Conservation (phyloP, 306 rosid species). For the Corylus heterophylla region DNA sequence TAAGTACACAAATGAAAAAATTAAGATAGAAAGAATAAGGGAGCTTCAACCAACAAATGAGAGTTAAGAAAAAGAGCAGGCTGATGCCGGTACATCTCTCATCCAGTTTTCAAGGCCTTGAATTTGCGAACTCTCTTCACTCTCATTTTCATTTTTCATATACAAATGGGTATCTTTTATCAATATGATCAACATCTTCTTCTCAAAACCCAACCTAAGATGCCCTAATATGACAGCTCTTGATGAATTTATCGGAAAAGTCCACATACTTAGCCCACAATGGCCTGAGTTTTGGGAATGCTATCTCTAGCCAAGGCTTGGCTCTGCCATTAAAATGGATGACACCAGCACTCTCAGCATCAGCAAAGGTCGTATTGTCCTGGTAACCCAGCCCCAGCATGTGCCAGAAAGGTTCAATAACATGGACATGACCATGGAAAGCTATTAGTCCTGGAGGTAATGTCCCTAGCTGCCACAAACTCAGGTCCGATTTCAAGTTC, state of each 20-base stretch:
- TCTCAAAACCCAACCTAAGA: conserved; percentile 51
- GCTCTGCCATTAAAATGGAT: conserved; percentile 97
- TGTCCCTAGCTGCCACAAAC: conserved; percentile 98
- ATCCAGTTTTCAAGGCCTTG: conserved; percentile 35
- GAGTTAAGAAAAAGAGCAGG: conserved; percentile 41
- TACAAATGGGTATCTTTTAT: conserved; percentile 42
- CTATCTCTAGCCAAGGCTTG: conserved; percentile 97
- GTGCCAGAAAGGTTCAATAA: conserved; percentile 95
- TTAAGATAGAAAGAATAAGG: conserved; percentile 42
- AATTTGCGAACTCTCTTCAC: conserved; percentile 39
- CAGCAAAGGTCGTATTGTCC: conserved; percentile 70
- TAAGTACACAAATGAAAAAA: conserved; percentile 37
- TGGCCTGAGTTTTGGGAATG: conserved; percentile 71
- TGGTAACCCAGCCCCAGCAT: conserved; percentile 98
- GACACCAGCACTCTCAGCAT: conserved; percentile 79
- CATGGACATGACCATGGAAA: conserved; percentile 85
- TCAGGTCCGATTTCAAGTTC: conserved; percentile 96
- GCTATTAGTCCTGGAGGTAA: conserved; percentile 99
- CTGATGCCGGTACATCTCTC: conserved; percentile 38
- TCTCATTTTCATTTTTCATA: conserved; percentile 32
- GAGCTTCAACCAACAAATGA: conserved; percentile 36
- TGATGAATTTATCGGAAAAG: conserved; percentile 91
- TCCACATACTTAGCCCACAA: conserved; percentile 81
- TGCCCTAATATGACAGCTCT: conserved; percentile 78
- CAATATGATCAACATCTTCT: conserved; percentile 18